Base-by-base conservation (phyloP, 2,329 filamentous ascomycete genomes). In the Fusarium dlaminii region DNA sequence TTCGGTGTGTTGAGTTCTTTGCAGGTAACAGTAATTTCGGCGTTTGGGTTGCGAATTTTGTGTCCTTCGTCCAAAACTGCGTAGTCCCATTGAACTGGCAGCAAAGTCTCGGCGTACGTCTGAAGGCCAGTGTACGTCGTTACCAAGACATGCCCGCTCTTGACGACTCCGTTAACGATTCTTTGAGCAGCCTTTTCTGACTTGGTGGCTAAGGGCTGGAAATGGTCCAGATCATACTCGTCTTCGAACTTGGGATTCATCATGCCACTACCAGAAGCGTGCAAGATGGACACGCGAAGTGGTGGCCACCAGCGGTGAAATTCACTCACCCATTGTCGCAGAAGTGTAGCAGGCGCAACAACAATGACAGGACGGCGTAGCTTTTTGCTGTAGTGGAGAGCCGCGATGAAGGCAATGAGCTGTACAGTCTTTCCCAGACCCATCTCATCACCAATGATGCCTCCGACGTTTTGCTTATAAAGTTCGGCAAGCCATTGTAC, bases 271-370 rank as follows among this genome's bases (percentile, higher is more conserved):
- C 96, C 96, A 9, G 96, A 98, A 2, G 94, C 94, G 80, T 99
- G 96, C 55, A 99, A 82, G 70, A 99, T 98, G 0, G 95, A 97
- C 10, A 99, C 96, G 46, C 97, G 90, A 37, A 99, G 86, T n/a
- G 96, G 92, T n/a, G 96, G 96, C 97, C 97, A 99, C 97, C 97
- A 99, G 18, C 92, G 91, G 83, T 99, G 97, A 77, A 99, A 98
- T 80, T 99, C 96, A 73, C 97, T 97, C 18, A 98, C 96, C 96
- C 96, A 99, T 81, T 99, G 96, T 70, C 94, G 93, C 84, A 99
- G 92, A 30, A 99, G 93, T 1, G 96, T 99, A 8, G 96, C 96
- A 5, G 96, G 96, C 57, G 95, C 95, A 8, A 99, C 95, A 13
- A 99, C 90, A 68, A 99, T 94, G 48, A 97, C 91, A 1, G 96